These are phyloP conservation scores for Cercospora brassicicola DNA, from an alignment of 2,329 filamentous ascomycete species.

Conservation along the genomic window DNA sequence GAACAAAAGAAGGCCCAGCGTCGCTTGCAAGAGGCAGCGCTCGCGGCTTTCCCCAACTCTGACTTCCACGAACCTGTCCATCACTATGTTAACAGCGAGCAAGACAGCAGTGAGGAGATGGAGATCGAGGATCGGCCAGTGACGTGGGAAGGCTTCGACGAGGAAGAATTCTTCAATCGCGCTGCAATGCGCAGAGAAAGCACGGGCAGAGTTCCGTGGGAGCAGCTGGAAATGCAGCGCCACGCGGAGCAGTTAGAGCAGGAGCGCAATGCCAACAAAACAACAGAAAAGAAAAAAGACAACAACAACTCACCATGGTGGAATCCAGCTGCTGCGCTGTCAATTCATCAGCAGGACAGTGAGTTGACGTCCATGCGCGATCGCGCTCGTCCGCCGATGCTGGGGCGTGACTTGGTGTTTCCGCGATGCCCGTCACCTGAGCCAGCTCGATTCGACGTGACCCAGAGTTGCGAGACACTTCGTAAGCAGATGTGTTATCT, in stretches of 20 bases:
- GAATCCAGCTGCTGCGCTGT: conserved; percentile 38
- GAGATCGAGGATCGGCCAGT: conserved; percentile 42
- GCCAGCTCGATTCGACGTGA: conserved; percentile 77
- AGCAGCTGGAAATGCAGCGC: conserved; percentile 76
- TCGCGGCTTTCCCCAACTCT: conserved; percentile 73
- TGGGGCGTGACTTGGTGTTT: conserved; percentile 77
- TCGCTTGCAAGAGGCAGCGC: conserved; percentile 73
- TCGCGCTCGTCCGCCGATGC: conserved; percentile 74
- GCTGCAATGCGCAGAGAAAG: conserved; percentile 54
- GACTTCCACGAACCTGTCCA: conserved; percentile 68
- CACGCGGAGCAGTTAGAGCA: conserved; percentile 67
- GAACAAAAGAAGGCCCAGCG: conserved; percentile 78
- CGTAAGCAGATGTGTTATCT: conserved; percentile 52
- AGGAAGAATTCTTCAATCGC: conserved; percentile 38
- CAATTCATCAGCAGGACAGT: conserved; percentile 38
- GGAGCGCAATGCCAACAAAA: conserved; percentile 48
- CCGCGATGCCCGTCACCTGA: conserved; percentile 80
- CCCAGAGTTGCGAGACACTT: conserved; percentile 59
- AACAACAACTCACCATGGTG: conserved; percentile 41
- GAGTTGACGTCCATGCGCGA: conserved; percentile 59
- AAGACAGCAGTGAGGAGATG: conserved; percentile 36
- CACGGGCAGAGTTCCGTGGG: conserved; percentile 67
- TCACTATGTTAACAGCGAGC: conserved; percentile 65
- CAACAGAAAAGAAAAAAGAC: conserved; percentile 33
- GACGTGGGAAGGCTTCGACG: conserved; percentile 41